phyloP scores from a whole-genome alignment of 176 grass and related monocot species.

The Triticum monococcum region DNA sequence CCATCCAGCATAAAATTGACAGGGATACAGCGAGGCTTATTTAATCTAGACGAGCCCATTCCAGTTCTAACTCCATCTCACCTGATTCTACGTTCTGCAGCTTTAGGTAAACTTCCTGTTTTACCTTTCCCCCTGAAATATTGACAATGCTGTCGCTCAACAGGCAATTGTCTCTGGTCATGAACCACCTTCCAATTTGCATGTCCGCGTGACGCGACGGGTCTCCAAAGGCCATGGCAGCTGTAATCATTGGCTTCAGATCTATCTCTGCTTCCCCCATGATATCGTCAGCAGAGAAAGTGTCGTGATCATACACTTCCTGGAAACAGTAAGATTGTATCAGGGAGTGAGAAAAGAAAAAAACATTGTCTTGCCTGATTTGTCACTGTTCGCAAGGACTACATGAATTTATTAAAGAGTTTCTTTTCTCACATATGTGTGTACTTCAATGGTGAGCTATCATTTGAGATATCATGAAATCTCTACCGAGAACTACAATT shows the following conservation, averaged over 20 bases:
- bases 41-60: constrained; percentile 78
- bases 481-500: background rate
- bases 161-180: constrained; percentile 86
- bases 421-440: background rate
- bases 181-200: constrained; percentile 96
- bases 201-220: constrained; percentile 63
- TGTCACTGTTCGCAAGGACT: background rate
- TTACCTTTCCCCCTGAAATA: constrained; percentile 70
- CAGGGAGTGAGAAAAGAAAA: background rate
- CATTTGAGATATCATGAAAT: background rate
- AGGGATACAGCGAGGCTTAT: constrained; percentile 15
- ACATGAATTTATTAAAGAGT: background rate
- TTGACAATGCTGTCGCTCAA: constrained; percentile 85
- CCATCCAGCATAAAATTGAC: constrained; percentile 22
- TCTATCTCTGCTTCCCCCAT: constrained; percentile 99
- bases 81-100: constrained; percentile 96
- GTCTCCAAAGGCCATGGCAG: constrained; percentile 87
- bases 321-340: constrained; percentile 36
- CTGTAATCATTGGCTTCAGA: constrained; percentile 90
- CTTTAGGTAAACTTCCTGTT: constrained; percentile 83
- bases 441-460: background rate
- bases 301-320: constrained; percentile 93
- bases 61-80: constrained; percentile 80
- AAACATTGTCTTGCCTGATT: background rate
- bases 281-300: constrained; percentile 94